Evolutionary conservation across 495 filamentous ascomycete genomes (phyloP), one percentile per base, ranked within the genome.

Genomic region (Neurospora sp.): DNA sequence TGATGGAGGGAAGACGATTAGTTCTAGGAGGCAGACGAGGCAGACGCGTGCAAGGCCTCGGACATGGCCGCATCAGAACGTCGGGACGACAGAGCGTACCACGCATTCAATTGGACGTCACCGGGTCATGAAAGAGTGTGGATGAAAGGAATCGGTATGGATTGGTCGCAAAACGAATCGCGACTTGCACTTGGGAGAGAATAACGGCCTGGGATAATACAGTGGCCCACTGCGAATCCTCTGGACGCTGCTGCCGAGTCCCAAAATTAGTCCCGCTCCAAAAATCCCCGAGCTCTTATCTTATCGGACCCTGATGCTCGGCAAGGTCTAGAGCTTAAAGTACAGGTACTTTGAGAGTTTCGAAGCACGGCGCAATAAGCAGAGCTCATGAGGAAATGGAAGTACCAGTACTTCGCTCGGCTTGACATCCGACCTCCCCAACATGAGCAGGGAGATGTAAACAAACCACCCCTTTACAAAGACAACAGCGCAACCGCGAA

Each of bases 31-130:
- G 72, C 75, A 72, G 74, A 73, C 73, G 75, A 54, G 75, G 73
- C 73, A 71, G 71, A 54, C 71, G 54, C 73, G 54, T 27, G 27
- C 54, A 66, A 66, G 54, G 54, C 54, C 70, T 59, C 73, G 76
- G 78, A 73, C 78, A 81, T 81, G 77, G 77, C 74, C 79, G 78
- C 79, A 81, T 81, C 72, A 78, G 78, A 66, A 31, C 54, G 74
- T 71, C 72, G 69, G 73, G 59, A 39, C 72, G 74, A 75, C 78
- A 73, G 72, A 69, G 75, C 73, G 76, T 74, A 59, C 75, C 74
- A 72, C 75, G 78, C 77, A 79, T 79, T 41, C 76, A 79, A 77
- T 80, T 77, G 76, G 72, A 66, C 70, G 70, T 69, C 72, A 62
- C 39, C 44, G 69, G 72, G 69, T 31, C 76, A 74, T 77, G 41